These are phyloP conservation scores for Stylonectria norvegica DNA, from an alignment of 2,329 filamentous ascomycete species.

Conservation along the genomic window DNA sequence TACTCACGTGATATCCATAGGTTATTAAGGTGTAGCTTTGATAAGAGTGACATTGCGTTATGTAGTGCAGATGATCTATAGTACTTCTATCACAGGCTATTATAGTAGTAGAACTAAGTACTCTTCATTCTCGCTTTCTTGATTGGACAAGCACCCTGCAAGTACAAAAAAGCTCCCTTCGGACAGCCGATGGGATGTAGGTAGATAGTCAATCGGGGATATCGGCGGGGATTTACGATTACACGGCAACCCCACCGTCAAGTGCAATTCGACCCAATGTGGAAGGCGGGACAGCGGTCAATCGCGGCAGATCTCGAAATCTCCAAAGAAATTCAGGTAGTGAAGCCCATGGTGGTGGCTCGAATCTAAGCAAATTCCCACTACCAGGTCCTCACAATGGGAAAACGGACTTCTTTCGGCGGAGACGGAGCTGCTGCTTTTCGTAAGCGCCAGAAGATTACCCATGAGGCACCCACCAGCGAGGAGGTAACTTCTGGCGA, in stretches of 20 bases:
- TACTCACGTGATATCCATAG: too few species aligned
- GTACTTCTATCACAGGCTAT: too few species aligned
- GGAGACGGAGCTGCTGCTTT: conserved; percentile 40
- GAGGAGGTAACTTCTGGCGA: conserved; percentile 61
- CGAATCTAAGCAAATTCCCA: conserved; percentile 16
- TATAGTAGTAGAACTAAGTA: too few species aligned
- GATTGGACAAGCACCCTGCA: too few species aligned
- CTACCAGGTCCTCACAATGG: conserved; percentile 35
- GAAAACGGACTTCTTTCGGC: conserved; percentile 41
- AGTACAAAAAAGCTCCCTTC: too few species aligned
- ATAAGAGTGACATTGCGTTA: too few species aligned
- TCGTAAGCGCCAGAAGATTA: conserved; percentile 54
- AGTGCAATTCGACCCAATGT: conserved; percentile 7
- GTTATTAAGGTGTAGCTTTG: too few species aligned
- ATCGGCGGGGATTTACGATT: conserved; percentile 16
- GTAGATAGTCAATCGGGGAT: too few species aligned
- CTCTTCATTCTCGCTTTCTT: too few species aligned
- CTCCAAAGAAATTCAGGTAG: conserved; percentile 24
- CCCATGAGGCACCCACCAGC: conserved; percentile 54
- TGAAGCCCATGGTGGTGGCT: conserved; percentile 4
- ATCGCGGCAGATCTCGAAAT: conserved; percentile 36
- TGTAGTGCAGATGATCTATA: too few species aligned
- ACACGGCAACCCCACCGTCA: conserved; percentile 6
- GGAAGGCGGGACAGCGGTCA: conserved; percentile 32
- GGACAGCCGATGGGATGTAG: too few species aligned